A percentile compares a stretch with the other conserved stretches of the same genome.
Conservation (phyloP, 1,284 basidiomycete genomes). For the Cystobasidiaceae sp. region DNA sequence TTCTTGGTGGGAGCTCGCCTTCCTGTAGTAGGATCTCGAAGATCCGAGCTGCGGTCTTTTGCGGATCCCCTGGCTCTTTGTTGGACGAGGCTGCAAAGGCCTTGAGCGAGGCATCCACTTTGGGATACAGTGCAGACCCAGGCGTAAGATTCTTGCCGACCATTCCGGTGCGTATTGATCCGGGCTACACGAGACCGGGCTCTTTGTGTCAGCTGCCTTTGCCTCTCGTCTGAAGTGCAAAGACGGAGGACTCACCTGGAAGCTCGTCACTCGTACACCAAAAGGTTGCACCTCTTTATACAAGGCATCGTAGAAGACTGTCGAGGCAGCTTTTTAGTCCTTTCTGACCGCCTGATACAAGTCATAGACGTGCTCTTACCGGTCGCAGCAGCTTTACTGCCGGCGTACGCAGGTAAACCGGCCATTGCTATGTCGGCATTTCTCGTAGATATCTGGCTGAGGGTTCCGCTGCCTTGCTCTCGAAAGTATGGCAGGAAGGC, state of each 20-base stretch:
- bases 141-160: conserved; percentile 8
- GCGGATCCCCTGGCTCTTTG: not conserved
- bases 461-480: not conserved
- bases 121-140: conserved; percentile 1
- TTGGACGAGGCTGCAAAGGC: not conserved
- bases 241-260: not conserved
- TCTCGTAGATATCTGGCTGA: conserved; percentile 12
- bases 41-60: not conserved
- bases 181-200: too few species aligned
- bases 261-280: conserved; percentile 3
- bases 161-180: conserved; percentile 20
- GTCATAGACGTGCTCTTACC: not conserved
- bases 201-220: not conserved
- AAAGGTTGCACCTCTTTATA: conserved; percentile 6
- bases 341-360: not conserved
- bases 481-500: conserved; percentile 16
- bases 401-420: conserved; percentile 6
- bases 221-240: not conserved
- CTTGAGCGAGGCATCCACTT: conserved; percentile 2
- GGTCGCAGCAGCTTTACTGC: conserved; percentile 15
- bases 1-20: not conserved
- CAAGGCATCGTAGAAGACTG: conserved; percentile 18
- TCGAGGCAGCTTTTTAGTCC: not conserved
- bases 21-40: not conserved
- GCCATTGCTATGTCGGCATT: conserved; percentile 25